Evolutionary conservation across 2,329 filamentous ascomycete genomes (phyloP), one percentile per base, ranked within the genome.

Genomic region (Pseudopyrenochaeta lycopersici): DNA sequence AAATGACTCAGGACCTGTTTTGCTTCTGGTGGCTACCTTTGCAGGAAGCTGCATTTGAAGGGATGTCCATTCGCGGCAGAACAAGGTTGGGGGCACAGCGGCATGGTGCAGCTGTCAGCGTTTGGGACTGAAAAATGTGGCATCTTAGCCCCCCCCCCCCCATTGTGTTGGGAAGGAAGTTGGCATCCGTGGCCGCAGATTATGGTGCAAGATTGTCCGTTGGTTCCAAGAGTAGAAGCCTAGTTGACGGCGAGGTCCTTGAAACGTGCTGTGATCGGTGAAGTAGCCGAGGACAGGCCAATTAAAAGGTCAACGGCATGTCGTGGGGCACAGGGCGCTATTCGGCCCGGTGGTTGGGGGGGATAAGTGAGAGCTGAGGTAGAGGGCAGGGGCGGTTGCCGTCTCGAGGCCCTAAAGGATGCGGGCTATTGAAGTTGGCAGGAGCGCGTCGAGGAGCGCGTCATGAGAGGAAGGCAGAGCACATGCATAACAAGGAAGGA

Each of bases 1-100:
- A 31, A 41, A 41, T 21, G 12, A 41, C 4, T 27, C 12, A 41
- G n/a, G 10, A 12, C 39, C 21, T 46, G 35, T 17, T 20, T 49
- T 35, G 43, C 43, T 51, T 50, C 47, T 57, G 54, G 46, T 51
- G 46, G 48, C 42, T 39, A 54, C 36, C 38, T 29, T 48, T 20
- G 50, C 51, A 54, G 51, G 38, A 20, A 36, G 29, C n/a, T 46
- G 40, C 36, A 46, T 46, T 42, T 43, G 39, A 54, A 54, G 38
- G 35, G 41, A 47, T 47, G 39, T 51, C 47, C 33, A 23, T 33
- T 40, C 27, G 17, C 38, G 48, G 35, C 21, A 29, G 18, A 30
- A 49, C 39, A 47, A 29, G 29, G 43, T 44, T 21, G 30, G 30
- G 23, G 4, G 39, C 39, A 46, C 27, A 36, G 45, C 41, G 36